A percentile compares a stretch with the other conserved stretches of the same genome.
These are phyloP conservation scores for Ballota nigra DNA, from an alignment of 257 asterid species.

Conservation along the genomic window DNA sequence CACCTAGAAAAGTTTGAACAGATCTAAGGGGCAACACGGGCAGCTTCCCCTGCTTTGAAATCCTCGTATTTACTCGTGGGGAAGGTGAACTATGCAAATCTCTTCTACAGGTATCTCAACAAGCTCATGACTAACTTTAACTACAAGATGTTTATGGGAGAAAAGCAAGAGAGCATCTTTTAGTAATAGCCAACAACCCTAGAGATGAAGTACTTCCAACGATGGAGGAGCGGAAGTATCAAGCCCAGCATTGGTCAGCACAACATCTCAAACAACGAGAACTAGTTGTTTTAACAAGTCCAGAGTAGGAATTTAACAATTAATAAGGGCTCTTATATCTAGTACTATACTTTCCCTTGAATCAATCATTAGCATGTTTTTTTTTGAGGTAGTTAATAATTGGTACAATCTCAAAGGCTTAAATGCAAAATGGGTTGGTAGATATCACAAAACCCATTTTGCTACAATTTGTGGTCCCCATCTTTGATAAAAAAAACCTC, in stretches of 20 bases:
- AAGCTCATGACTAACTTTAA: constrained; percentile 69
- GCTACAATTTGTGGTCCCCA: no score
- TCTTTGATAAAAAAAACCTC: no score
- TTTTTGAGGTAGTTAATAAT: no score
- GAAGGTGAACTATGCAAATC: constrained; percentile 32
- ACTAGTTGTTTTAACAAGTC: no score
- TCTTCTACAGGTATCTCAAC: constrained; percentile 26
- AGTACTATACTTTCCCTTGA: no score
- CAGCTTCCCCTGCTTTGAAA: constrained; percentile 30
- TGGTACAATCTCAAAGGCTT: no score
- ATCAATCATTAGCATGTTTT: no score
- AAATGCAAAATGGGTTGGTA: no score
- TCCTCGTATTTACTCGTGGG: constrained; percentile 26
- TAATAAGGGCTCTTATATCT: no score
- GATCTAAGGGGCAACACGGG: constrained; percentile 27
- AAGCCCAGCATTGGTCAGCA: constrained; percentile 62
- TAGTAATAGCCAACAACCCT: constrained; percentile 90
- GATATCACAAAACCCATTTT: no score
- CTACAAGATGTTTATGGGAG: constrained; percentile 47
- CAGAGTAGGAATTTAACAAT: no score
- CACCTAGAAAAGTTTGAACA: constrained; percentile 45
- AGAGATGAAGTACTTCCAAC: constrained; percentile 65
- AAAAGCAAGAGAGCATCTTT: constrained; percentile 47
- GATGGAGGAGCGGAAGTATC: constrained; percentile 47
- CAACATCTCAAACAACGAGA: constrained; percentile 60